Evolutionary conservation across 2,329 filamentous ascomycete species (phyloP), one percentile per base, ranked within the genome.

Genomic region (Botrytis tulipae): DNA sequence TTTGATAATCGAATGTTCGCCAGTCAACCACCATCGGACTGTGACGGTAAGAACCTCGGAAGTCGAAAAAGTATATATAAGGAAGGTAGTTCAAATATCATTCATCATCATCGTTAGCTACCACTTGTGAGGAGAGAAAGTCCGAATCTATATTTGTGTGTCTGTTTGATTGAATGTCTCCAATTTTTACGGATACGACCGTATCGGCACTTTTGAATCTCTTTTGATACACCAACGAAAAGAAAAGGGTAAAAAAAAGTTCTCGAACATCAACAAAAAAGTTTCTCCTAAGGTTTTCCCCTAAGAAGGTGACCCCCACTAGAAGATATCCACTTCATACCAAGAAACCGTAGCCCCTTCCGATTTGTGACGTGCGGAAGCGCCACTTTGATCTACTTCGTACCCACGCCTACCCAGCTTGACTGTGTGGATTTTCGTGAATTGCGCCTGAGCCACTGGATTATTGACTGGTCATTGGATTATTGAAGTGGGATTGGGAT

Each of bases 341-440:
- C 48, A 57, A 67, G 65, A 20, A 57, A 68, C 65, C 51, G 25
- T 29, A 68, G 48, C 66, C 66, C 66, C 70, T 54, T 65, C 60
- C 60, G 60, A 71, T 66, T 71, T 66, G 70, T 71, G 70, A 71
- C 70, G 60, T 71, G 70, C 60, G 70, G 46, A 72, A 67, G 62
- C 70, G 70, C 70, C 70, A 72, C 61, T 72, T 42, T 46, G 70
- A 72, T 72, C 70, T 72, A 66, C 70, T 48, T 54, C 48, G 48
- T 54, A 54, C 48, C 48, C 48, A 54, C 48, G 48, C 48, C 48
- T 54, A 54, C 25, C 48, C 61, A 51, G 59, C 48, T 54, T 44
- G 44, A 71, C 42, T 66, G 60, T 66, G 46, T 72, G 70, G 70
- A 57, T 66, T 72, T 70, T 51, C 20, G 32, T 54, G 44, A 66